Evolutionary conservation across 73 alveolate genomes (phyloP).

Genomic region (Breviolum minutum): DNA sequence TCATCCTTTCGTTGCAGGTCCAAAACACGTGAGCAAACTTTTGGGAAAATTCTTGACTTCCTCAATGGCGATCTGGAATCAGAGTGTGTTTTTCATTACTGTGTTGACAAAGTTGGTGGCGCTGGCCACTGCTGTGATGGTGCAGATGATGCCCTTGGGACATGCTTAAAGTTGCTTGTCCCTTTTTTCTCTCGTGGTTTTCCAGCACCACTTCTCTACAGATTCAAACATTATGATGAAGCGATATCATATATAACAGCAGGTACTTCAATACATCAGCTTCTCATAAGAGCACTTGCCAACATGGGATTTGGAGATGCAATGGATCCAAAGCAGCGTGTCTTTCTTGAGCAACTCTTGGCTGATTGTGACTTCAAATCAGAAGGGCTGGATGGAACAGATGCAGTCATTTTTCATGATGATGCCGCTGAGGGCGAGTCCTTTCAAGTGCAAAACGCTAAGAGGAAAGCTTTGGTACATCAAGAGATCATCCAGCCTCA

Average conservation of each 20-base stretch:
- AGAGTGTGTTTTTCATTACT: background rate
- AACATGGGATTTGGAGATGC: background rate
- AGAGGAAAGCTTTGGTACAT: background rate
- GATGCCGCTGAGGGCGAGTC: background rate
- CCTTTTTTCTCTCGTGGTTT: background rate
- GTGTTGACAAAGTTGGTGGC: background rate
- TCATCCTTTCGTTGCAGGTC: background rate
- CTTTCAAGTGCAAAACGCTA: background rate
- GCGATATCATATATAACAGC: background rate
- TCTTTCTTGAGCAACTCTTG: background rate
- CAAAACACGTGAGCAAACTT: background rate
- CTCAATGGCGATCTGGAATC: background rate
- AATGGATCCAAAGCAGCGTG: background rate
- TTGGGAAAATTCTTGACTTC: background rate
- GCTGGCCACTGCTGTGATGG: background rate
- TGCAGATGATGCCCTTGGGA: background rate
- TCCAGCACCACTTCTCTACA: background rate
- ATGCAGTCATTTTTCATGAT: background rate
- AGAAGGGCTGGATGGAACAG: background rate
- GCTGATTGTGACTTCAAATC: background rate
- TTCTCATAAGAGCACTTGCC: background rate
- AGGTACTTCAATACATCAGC: background rate
- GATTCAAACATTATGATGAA: background rate
- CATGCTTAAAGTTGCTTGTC: background rate
- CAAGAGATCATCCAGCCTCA: background rate